These are phyloP conservation scores for Nothophytophthora sp. DNA, from an alignment of 352 stramenopile species.

Conservation along the genomic window DNA sequence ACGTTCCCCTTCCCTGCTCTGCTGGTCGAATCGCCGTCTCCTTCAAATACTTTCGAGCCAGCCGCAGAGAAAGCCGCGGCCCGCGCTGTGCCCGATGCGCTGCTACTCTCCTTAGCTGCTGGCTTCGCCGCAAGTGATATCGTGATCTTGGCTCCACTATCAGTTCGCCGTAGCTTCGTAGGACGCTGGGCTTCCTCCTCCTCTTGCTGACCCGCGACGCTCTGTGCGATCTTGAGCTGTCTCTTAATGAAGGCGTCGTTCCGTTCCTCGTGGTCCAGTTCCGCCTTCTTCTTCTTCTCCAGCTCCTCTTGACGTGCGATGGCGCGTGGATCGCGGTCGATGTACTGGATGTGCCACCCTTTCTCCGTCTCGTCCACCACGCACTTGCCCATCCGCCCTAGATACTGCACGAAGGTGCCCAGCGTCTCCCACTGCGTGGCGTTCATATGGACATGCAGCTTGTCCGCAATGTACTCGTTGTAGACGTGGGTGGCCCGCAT, in stretches of 20 bases:
- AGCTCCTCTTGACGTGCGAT: conserved; percentile 90
- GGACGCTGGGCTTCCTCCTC: conserved; percentile 34
- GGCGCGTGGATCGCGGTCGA: conserved; percentile 93
- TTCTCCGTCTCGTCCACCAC: conserved; percentile 98
- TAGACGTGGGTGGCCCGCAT: conserved; percentile 98
- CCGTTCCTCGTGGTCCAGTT: conserved; percentile 90
- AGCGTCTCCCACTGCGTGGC: conserved; percentile 98
- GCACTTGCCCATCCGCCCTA: conserved; percentile 97
- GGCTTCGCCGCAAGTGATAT: conserved; percentile 28
- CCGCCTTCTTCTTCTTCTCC: conserved; percentile 86
- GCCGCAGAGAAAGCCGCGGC: background rate
- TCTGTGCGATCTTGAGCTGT: conserved; percentile 80
- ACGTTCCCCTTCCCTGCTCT: background rate
- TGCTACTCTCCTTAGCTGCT: conserved; percentile 21
- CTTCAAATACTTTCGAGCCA: conserved; percentile 13
- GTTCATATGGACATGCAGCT: conserved; percentile 99
- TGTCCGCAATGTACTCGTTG: conserved; percentile 99
- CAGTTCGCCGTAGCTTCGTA: conserved; percentile 62
- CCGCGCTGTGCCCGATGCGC: no score
- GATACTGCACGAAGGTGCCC: conserved; percentile 97
- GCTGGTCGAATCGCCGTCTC: conserved; percentile 1
- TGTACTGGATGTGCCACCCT: conserved; percentile 97
- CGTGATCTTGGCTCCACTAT: conserved; percentile 50
- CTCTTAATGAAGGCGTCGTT: conserved; percentile 75
- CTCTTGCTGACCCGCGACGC: conserved; percentile 27